Conservation (phyloP, 495 filamentous ascomycete species). For the Geopyxis carbonaria region DNA sequence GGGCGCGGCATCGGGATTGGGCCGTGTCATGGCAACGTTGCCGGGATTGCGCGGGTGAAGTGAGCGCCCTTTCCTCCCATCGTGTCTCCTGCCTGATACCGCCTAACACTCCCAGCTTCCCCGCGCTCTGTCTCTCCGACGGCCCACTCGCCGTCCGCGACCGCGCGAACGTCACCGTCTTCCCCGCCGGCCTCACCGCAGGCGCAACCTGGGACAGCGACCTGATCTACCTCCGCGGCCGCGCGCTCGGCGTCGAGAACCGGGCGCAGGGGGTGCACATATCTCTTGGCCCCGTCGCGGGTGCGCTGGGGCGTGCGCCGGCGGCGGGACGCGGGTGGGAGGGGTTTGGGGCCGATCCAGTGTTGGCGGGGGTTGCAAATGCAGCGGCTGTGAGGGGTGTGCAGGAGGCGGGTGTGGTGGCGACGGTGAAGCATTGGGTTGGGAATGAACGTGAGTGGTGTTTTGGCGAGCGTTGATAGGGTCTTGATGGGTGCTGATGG, state of each 20-base stretch:
- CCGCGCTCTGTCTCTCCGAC: slow-evolving; percentile 41
- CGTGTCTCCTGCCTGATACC: no score
- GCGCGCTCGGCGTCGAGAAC: slow-evolving; percentile 50
- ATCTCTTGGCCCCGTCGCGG: slow-evolving; percentile 42
- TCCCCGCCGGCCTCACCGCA: slow-evolving; percentile 38
- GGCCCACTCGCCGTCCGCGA: slow-evolving; percentile 31
- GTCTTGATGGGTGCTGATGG: background rate
- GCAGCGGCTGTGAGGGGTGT: slow-evolving; percentile 49
- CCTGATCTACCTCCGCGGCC: slow-evolving; percentile 49
- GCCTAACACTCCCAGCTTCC: slow-evolving; percentile 30
- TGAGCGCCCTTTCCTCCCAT: no score
- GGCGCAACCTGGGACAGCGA: slow-evolving; percentile 41
- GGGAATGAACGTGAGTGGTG: slow-evolving; percentile 51
- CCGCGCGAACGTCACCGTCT: slow-evolving; percentile 37
- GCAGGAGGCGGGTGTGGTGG: slow-evolving; percentile 57
- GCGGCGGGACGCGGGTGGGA: slow-evolving; percentile 60
- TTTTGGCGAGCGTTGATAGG: slow-evolving; percentile 18
- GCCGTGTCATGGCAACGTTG: no score
- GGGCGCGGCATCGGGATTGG: no score
- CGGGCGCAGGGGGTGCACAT: slow-evolving; percentile 52
- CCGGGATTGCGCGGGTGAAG: no score
- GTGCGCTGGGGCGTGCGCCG: slow-evolving; percentile 46
- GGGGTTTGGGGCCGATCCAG: slow-evolving; percentile 56
- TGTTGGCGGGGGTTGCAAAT: slow-evolving; percentile 47
- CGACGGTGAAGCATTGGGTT: slow-evolving; percentile 55